phyloP scores from a whole-genome alignment of 2,329 filamentous ascomycete species.

The Fusarium sp. region DNA sequence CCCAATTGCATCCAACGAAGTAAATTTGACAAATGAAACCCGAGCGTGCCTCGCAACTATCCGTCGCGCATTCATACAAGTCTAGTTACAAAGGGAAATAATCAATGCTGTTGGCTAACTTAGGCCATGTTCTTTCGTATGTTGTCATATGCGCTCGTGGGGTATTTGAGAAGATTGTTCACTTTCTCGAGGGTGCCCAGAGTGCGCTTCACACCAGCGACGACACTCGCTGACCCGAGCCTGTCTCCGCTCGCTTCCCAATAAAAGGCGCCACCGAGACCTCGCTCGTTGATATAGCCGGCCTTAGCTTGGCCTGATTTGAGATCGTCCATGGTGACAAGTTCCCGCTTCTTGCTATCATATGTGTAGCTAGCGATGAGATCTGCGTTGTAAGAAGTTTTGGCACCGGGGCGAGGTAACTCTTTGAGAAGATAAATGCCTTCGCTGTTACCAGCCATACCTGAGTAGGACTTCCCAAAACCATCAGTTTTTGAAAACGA shows the following conservation, averaged over 20 bases:
- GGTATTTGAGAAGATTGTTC: constrained; percentile 68
- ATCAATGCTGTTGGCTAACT: constrained; percentile 1
- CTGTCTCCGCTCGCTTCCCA: constrained; percentile 84
- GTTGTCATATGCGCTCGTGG: constrained; percentile 70
- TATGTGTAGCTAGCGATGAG: constrained; percentile 80
- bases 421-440: constrained; percentile 82
- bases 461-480: constrained; percentile 72
- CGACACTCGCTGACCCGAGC: constrained; percentile 67
- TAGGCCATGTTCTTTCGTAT: constrained; percentile 58
- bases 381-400: constrained; percentile 67
- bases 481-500: constrained; percentile 77
- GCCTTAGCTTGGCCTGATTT: constrained; percentile 72
- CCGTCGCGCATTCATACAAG: constrained; percentile 11
- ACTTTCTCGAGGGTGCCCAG: constrained; percentile 64
- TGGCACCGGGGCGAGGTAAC: constrained; percentile 72
- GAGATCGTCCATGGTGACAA: constrained; percentile 79
- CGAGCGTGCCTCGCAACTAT: neutral
- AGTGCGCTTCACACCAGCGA: constrained; percentile 62
- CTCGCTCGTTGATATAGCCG: constrained; percentile 69
- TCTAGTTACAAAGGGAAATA: constrained; percentile 11
- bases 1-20: constrained; percentile 20
- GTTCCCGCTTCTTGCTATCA: constrained; percentile 67
- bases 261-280: constrained; percentile 83
- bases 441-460: constrained; percentile 73
- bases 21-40: constrained; percentile 10